These are phyloP conservation scores for Sclerotinia trifoliorum DNA, from an alignment of 2,329 filamentous ascomycete genomes.

Conservation along the genomic window DNA sequence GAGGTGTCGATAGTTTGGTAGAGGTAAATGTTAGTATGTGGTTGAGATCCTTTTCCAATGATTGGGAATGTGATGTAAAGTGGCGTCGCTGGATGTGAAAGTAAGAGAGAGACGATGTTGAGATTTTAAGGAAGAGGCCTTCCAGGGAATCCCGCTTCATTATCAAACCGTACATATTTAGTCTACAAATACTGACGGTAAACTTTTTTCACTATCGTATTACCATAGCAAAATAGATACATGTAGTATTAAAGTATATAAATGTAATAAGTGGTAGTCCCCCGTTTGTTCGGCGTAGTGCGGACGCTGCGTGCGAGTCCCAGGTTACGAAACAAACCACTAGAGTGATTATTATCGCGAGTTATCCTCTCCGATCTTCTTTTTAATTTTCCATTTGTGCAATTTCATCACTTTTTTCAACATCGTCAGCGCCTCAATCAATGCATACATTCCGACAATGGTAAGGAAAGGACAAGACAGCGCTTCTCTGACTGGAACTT, in stretches of 20 bases:
- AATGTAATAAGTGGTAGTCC: not conserved
- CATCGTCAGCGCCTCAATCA: not conserved
- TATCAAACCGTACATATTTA: not conserved
- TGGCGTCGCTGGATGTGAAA: not conserved
- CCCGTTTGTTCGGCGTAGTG: not conserved
- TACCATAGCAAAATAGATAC: not conserved
- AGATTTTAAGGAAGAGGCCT: not conserved
- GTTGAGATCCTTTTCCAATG: not conserved
- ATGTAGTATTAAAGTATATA: not conserved
- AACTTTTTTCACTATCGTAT: not conserved
- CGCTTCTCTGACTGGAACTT: not conserved
- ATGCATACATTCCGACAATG: not conserved
- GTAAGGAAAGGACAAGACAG: conserved; percentile 7
- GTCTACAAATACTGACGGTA: not conserved
- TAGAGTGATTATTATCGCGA: conserved; percentile 7
- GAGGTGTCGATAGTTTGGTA: not conserved
- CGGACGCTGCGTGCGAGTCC: not conserved
- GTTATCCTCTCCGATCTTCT: conserved; percentile 1
- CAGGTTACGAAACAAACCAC: not conserved
- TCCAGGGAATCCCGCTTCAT: too few species aligned
- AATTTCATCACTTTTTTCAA: conserved; percentile 4
- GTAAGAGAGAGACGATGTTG: too few species aligned
- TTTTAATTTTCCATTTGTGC: not conserved
- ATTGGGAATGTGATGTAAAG: not conserved
- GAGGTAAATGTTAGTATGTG: not conserved